Percentiles rank a stretch among this genome's conserved stretches.
phyloP scores from a whole-genome alignment of 805 yeast genomes.

The Hanseniaspora taiwanica region DNA sequence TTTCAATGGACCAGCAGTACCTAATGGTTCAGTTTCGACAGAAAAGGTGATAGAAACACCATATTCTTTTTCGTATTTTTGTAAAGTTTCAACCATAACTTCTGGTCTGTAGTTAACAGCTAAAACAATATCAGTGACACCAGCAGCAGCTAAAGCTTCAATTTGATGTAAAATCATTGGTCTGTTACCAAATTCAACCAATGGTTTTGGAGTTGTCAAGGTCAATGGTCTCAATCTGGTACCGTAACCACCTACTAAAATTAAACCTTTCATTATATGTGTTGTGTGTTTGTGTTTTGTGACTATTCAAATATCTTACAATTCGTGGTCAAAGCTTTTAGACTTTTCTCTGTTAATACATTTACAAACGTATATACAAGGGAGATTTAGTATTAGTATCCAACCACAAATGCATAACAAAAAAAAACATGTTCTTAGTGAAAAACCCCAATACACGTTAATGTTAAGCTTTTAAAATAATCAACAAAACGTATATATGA shows the following conservation, averaged over 20 bases:
- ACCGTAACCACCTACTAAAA: constrained; percentile 99
- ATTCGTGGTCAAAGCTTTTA: not conserved
- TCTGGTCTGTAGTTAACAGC: constrained; percentile 99
- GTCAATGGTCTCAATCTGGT: constrained; percentile 99
- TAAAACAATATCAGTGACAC: constrained; percentile 94
- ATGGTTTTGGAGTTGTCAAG: constrained; percentile 87
- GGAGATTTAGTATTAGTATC: too few relatives aligned
- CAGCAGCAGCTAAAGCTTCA: constrained; percentile 95
- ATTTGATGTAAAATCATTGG: constrained; percentile 99
- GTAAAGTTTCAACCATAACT: constrained; percentile 91
- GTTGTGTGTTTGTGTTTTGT: constrained; percentile 1
- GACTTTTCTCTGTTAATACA: not conserved
- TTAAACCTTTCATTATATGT: constrained; percentile 78
- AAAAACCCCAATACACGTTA: too few relatives aligned
- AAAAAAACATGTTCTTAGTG: too few relatives aligned
- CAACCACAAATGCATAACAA: too few relatives aligned
- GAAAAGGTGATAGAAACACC: constrained; percentile 94
- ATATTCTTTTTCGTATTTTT: constrained; percentile 88
- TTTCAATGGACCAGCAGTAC: constrained; percentile 98
- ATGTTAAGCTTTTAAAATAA: too few relatives aligned
- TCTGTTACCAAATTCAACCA: constrained; percentile 96
- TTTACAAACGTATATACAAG: too few relatives aligned
- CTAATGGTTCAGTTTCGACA: constrained; percentile 98
- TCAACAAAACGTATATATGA: too few relatives aligned
- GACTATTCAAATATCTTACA: not conserved